Evolutionary conservation across 2,329 filamentous ascomycete species (phyloP).

Genomic region (Madurella mycetomatis): DNA sequence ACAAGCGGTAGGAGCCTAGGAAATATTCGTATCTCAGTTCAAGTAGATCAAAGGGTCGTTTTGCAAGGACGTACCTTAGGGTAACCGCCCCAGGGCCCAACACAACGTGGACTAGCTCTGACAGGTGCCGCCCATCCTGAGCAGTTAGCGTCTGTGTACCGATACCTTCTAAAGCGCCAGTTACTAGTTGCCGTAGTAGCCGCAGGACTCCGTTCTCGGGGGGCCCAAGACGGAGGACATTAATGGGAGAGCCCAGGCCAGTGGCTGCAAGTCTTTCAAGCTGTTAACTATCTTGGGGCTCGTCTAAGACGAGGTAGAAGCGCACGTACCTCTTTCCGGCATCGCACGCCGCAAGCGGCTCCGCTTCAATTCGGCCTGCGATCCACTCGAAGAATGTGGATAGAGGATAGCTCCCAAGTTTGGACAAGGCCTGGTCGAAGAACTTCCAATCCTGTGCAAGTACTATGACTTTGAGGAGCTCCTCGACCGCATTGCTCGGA

Average conservation of each 20-base stretch:
- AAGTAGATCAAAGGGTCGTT: neutral
- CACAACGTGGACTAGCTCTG: neutral
- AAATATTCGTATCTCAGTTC: neutral
- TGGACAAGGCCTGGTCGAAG: slow-evolving; percentile 9
- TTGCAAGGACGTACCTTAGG: slow-evolving; percentile 2
- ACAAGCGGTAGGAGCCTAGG: slow-evolving; percentile 6
- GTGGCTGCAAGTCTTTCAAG: slow-evolving; percentile 5
- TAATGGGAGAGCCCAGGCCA: slow-evolving; percentile 1
- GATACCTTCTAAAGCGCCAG: neutral
- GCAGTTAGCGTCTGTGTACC: neutral
- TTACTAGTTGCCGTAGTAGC: neutral
- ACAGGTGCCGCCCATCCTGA: neutral
- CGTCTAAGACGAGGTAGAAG: neutral
- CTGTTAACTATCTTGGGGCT: neutral
- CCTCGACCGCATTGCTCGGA: neutral
- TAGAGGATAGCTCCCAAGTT: neutral
- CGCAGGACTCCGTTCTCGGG: neutral
- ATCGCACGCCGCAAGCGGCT: neutral
- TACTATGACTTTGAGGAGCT: slow-evolving; percentile 6
- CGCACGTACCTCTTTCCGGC: slow-evolving; percentile 8
- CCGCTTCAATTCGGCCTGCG: slow-evolving; percentile 2
- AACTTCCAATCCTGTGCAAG: slow-evolving; percentile 13
- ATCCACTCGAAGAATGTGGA: slow-evolving; percentile 14
- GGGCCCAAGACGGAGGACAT: neutral
- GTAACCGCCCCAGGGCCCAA: neutral